Conservation (phyloP, 371 early-diverging fungal genomes). For the Mucor racemosus region DNA sequence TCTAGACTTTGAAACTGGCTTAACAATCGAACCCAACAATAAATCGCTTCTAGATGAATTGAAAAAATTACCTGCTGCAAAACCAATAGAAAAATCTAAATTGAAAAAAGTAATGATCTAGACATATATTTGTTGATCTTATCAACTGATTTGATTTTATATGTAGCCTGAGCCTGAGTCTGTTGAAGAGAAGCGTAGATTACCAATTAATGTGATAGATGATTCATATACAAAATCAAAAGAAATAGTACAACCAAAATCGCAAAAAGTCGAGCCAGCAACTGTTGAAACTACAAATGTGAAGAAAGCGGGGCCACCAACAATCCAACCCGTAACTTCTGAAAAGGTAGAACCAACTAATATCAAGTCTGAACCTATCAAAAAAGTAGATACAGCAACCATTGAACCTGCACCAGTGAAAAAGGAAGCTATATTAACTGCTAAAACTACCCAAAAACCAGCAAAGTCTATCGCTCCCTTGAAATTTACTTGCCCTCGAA, state of each 20-base stretch:
- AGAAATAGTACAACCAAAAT: background rate
- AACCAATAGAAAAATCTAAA: background rate
- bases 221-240: slow-evolving; percentile 18
- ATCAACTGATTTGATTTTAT: background rate
- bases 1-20: slow-evolving; percentile 67
- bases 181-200: slow-evolving; percentile 14
- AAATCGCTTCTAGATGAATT: slow-evolving; percentile 68
- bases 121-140: no score
- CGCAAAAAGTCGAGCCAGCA: background rate
- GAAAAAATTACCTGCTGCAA: slow-evolving; percentile 37
- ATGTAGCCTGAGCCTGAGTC: slow-evolving; percentile 2
- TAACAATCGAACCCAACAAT: slow-evolving; percentile 74
- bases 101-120: background rate
- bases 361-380: background rate
- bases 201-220: slow-evolving; percentile 41
- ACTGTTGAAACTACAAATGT: background rate
- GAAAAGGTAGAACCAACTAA: background rate
- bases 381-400: background rate
- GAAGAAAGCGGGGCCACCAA: background rate
- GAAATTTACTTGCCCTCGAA: slow-evolving; percentile 49
- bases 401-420: background rate
- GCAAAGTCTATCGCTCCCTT: slow-evolving; percentile 7
- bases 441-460: background rate
- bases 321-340: background rate
- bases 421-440: background rate